Base-by-base conservation (phyloP, 306 rosid genomes). In the Cucumis sativus region DNA sequence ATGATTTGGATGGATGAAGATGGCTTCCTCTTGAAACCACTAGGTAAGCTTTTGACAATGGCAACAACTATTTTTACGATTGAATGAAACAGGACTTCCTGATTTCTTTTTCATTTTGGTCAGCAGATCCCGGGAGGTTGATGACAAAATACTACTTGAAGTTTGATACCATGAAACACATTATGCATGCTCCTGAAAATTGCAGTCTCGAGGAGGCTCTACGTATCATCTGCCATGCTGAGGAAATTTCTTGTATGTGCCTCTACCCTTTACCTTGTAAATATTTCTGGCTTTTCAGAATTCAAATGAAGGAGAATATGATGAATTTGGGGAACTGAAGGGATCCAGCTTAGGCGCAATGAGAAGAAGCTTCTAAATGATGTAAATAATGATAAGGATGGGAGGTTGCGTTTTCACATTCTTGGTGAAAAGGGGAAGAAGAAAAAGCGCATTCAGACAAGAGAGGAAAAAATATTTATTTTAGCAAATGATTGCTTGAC, bases 331-430 rank as follows among this genome's bases (percentile, higher is more conserved):
- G 66, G 73, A 77, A 69, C 73, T 87, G 83, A 78, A 94, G 97
- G 97, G 97, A 94, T 94, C 82, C 98, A 94, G 82, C 98, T 94
- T 80, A 88, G 98, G 58, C 97, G 98, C 87, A 92, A 88, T 72
- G 98, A 94, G 86, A 94, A 94, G 90, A 94, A 86, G 87, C 72
- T 88, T 85, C 85, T 94, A 66, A 94, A 94, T 79, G 97, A 94
- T 35, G 83, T 94, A 74, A 92, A 94, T 77, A 81, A 85, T 78
- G 98, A 94, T 86, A 92, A 90, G 86, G 95, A 92, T 76, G 91
- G 85, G n/a, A 88, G 97, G 76, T 96, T 94, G 82, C 93, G 95
- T 80, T 92, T 85, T 88, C 96, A 94, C 80, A 80, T 90, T 81
- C 89, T 88, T 72, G 90, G 81, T 79, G 95, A 90, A 59, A 89